These are phyloP conservation scores for Fraxinus cuspidata DNA, from an alignment of 257 asterid genomes.

Conservation along the genomic window DNA sequence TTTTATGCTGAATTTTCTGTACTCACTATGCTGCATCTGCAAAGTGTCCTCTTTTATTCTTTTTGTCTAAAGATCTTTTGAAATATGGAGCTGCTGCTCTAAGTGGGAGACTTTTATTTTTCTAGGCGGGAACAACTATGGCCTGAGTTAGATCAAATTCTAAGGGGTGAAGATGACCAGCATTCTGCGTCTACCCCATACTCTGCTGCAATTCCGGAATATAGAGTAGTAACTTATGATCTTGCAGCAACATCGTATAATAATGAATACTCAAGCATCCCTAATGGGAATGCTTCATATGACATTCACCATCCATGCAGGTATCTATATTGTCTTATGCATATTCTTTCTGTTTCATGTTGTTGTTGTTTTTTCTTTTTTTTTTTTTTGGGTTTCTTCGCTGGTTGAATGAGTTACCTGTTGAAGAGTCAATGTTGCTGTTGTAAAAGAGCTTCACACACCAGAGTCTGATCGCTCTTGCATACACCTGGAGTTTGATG, in stretches of 20 bases:
- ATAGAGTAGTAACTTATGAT: conserved; percentile 59
- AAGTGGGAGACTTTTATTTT: conserved; percentile 25
- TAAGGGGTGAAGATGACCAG: conserved; percentile 54
- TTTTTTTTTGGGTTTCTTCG: conserved; percentile 17
- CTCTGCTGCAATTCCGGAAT: conserved; percentile 67
- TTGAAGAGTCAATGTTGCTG: conserved; percentile 71
- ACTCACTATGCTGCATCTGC: background rate
- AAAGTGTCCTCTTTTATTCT: background rate
- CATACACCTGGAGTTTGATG: conserved; percentile 74
- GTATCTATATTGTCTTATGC: conserved; percentile 30
- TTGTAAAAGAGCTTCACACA: conserved; percentile 72
- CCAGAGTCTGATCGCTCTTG: conserved; percentile 81
- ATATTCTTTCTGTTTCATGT: conserved; percentile 5
- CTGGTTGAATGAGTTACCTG: conserved; percentile 9
- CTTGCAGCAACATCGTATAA: conserved; percentile 35
- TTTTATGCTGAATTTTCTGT: background rate
- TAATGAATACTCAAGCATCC: conserved; percentile 43
- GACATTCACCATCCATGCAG: conserved; percentile 83
- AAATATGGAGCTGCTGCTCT: conserved; percentile 15
- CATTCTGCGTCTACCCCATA: conserved; percentile 57
- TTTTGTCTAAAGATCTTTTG: conserved; percentile 11
- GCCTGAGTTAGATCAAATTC: conserved; percentile 66
- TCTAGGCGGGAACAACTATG: conserved; percentile 67
- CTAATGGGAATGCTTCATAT: conserved; percentile 58
- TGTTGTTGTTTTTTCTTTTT: too few species aligned